Evolutionary conservation across 768 basidiomycete genomes (phyloP), one percentile per base, ranked within the genome.

Genomic region (Aureoboletus auriporus): DNA sequence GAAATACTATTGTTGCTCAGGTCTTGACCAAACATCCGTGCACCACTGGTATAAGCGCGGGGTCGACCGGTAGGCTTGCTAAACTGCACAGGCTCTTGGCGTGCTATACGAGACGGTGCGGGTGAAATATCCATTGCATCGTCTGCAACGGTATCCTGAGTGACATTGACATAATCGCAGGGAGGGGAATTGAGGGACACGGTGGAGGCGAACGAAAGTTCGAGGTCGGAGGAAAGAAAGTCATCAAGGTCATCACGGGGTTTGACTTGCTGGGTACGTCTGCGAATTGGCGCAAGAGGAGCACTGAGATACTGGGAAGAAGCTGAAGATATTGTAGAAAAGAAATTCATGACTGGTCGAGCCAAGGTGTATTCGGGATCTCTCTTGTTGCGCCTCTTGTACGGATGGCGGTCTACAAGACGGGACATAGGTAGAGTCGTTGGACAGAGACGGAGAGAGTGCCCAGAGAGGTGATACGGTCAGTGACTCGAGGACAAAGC

Each of bases 51-150:
- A 48, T 78, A 80, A 23, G 85, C 82, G 44, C 84, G 79, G 4
- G 84, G 82, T 23, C 86, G 79, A 33, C 64, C 65, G 17, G 64
- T 58, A 13, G 64, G 59, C 53, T 63, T 69, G 43, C 35, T 49
- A 33, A 42, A 63, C 52, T 54, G 64, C 67, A 46, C 61, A 48
- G 52, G 65, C 62, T 56, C 62, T 46, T 43, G 61, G 55, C 59
- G 54, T 47, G 51, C n/a, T 27, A 54, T 46, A 39, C 51, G 65
- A 67, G 64, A 57, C 7, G 68, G 84, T 20, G 77, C 79, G 8
- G 89, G 89, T 4, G 89, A 91, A 40, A 92, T 84, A 59, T 91
- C 89, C 89, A 91, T 91, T 4, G 86, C 78, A 44, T 83, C 75
- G 42, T 76, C 70, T 53, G 73, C 74, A 36, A 71, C 74, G 55